Conservation (phyloP, 495 filamentous ascomycete species). For the Hyaloscypha bicolor region DNA sequence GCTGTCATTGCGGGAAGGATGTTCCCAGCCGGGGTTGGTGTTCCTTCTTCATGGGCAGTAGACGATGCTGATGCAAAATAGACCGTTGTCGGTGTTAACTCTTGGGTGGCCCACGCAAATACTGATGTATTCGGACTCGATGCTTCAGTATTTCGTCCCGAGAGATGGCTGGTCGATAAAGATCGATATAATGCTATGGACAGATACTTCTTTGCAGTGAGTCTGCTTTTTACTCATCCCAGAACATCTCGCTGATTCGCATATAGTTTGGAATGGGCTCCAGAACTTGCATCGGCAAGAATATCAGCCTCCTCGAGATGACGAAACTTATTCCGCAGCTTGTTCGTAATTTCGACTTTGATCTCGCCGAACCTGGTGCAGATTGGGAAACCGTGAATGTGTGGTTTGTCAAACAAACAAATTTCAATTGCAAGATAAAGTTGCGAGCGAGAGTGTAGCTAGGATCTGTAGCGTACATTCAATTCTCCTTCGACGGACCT, state of each 20-base stretch:
- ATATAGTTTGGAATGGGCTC: constrained; percentile 63
- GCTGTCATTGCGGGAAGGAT: constrained; percentile 49
- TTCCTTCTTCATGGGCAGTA: neutral
- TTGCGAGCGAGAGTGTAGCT: neutral
- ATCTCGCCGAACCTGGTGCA: constrained; percentile 17
- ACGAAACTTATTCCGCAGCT: constrained; percentile 66
- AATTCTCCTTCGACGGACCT: neutral
- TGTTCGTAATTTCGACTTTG: constrained; percentile 57
- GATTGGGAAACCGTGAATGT: constrained; percentile 10
- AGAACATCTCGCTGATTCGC: neutral
- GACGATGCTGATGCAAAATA: constrained; percentile 31
- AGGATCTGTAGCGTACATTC: neutral
- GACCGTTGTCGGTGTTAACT: constrained; percentile 61
- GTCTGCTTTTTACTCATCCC: neutral
- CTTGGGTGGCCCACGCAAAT: constrained; percentile 62
- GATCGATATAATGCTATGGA: constrained; percentile 6
- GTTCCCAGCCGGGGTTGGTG: constrained; percentile 48
- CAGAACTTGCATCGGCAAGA: constrained; percentile 67
- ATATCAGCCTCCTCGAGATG: constrained; percentile 65
- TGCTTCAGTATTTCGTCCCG: constrained; percentile 55
- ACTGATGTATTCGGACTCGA: constrained; percentile 58
- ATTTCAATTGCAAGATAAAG: constrained; percentile 6
- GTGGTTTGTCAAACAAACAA: constrained; percentile 11
- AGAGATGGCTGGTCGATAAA: constrained; percentile 52
- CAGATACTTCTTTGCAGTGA: constrained; percentile 45